phyloP scores from a whole-genome alignment of 2,329 filamentous ascomycete genomes.

The Neofusicoccum sp. region DNA sequence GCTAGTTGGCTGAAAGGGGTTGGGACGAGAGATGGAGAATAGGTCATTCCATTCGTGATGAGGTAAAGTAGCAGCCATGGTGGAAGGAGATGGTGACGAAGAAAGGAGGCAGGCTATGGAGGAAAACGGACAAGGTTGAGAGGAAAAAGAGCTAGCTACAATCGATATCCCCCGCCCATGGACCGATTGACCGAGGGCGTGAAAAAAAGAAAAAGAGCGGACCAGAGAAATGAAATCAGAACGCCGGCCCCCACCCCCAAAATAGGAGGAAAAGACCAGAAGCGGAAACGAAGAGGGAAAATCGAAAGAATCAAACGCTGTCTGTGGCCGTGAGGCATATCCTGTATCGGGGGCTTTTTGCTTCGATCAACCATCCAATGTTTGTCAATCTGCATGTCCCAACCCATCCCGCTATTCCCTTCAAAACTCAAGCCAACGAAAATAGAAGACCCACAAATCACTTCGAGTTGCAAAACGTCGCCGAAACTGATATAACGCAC shows the following conservation, averaged over 20 bases:
- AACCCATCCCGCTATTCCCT: too few species aligned
- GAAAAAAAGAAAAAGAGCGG: not conserved
- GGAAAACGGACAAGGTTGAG: not conserved
- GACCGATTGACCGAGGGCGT: not conserved
- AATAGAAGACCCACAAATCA: too few species aligned
- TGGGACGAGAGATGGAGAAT: not conserved
- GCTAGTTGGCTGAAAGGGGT: too few species aligned
- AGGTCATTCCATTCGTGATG: slow-evolving; percentile 1
- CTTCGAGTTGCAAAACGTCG: too few species aligned
- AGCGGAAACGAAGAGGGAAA: not conserved
- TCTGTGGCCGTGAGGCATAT: slow-evolving; percentile 1
- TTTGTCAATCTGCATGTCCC: not conserved
- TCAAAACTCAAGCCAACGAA: too few species aligned
- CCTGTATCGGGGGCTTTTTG: not conserved
- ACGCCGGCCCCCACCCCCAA: not conserved
- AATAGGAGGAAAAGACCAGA: not conserved
- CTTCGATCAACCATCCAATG: not conserved
- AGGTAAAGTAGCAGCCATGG: not conserved
- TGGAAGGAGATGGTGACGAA: not conserved
- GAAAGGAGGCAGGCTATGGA: not conserved
- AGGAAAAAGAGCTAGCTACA: not conserved
- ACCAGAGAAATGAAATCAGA: too few species aligned
- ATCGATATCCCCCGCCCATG: not conserved
- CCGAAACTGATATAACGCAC: too few species aligned
- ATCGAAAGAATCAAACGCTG: not conserved